Base-by-base conservation (phyloP, 2,329 filamentous ascomycete species). In the Aureobasidium mangrovei region DNA sequence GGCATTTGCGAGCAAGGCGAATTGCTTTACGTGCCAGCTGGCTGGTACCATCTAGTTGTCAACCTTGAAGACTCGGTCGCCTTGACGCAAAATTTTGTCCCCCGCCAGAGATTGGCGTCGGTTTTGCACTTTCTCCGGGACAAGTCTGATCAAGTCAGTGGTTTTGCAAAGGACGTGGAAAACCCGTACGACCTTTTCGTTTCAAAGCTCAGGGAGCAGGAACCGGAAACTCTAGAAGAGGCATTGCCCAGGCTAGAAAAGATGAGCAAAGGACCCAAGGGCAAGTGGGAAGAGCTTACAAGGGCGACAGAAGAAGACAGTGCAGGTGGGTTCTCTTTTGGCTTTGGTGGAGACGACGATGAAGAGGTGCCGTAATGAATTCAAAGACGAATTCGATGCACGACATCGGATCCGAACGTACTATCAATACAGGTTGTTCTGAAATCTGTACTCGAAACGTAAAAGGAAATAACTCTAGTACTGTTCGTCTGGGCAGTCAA, bases 31-130 rank as follows among this genome's bases (percentile, higher is more conserved):
- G 91, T 97, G 4, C 91, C 93, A 0, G 90, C 85, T 49, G 91
- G 91, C 4, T 97, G 91, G 91, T 97, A 93, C 84, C 91, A 97
- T 74, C 74, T 97, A 32, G 93, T 97, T 7, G 84, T 97, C 43
- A 97, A 97, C 65, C 73, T 95, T 1, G 86, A 90, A 61, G 78
- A 81, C 9, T 86, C 87, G 41, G 86, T 97, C 59, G 93, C 91
- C 3, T 48, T 97, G 60, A 97, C 91, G 6, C 91, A 97, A 67
- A 97, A 97, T 67, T 96, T 97, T 65, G 88, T 97, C 9, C 91
- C 93, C 0, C 70, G 72, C 38, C 82, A 82, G 3, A 85, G 91
- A 63, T 71, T 96, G 2, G 74, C 78, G 0, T 82, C 88, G 41
- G 90, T 90, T 0, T 69, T 97, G 51, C 80, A 80, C 1, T 97